Percentiles rank a stretch among this genome's conserved stretches.
phyloP scores from a whole-genome alignment of 2,329 filamentous ascomycete species.

The Diaporthe helianthi region DNA sequence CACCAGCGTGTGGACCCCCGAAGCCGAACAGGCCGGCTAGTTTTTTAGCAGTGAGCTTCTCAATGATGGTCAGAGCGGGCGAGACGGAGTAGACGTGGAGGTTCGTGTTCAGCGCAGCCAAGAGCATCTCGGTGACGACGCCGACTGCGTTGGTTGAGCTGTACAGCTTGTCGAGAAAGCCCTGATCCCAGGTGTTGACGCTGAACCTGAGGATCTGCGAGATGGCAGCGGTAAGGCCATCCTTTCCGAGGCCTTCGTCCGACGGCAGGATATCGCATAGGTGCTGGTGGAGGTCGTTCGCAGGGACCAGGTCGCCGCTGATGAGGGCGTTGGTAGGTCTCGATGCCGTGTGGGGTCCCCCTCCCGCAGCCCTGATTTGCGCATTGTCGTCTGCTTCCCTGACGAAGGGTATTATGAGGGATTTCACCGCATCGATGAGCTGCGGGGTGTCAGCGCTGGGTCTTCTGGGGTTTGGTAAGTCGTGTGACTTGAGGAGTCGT shows the following conservation, averaged over 20 bases:
- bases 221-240: constrained; percentile 76
- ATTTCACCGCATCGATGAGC: constrained; percentile 73
- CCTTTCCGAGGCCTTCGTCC: constrained; percentile 65
- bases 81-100: constrained; percentile 95
- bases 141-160: constrained; percentile 88
- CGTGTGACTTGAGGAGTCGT: background rate
- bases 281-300: constrained; percentile 62
- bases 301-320: constrained; percentile 59
- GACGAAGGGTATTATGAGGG: constrained; percentile 75
- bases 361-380: constrained; percentile 55
- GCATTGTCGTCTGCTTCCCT: constrained; percentile 71
- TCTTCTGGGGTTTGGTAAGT: background rate
- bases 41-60: constrained; percentile 78
- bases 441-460: constrained; percentile 43
- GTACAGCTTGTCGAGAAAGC: constrained; percentile 95
- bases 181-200: constrained; percentile 98
- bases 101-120: constrained; percentile 91
- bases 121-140: constrained; percentile 81
- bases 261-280: constrained; percentile 66
- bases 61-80: constrained; percentile 84
- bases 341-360: constrained; percentile 52
- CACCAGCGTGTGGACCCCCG: constrained; percentile 71
- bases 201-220: constrained; percentile 79
- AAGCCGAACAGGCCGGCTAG: constrained; percentile 83
- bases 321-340: constrained; percentile 65